Evolutionary conservation across 2,329 filamentous ascomycete genomes (phyloP).

Genomic region (Exophiala sp.): DNA sequence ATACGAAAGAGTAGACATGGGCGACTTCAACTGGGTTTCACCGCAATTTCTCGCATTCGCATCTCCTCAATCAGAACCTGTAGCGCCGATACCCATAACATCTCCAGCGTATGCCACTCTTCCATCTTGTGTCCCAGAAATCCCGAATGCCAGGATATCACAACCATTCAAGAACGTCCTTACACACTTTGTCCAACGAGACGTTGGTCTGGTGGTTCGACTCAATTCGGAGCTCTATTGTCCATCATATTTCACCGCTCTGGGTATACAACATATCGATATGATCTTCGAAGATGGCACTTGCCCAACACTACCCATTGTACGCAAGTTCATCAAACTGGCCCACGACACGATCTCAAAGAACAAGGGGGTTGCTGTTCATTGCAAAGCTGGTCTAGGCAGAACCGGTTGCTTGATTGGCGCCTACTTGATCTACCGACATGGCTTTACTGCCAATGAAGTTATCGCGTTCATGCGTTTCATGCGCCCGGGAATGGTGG

Average conservation of each 20-base stretch:
- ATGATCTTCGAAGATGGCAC: slow-evolving; percentile 99
- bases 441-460: slow-evolving; percentile 96
- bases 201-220: slow-evolving; percentile 89
- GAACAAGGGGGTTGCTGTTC: slow-evolving; percentile 91
- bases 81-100: slow-evolving; percentile 66
- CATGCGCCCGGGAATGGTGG: slow-evolving; percentile 98
- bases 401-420: slow-evolving; percentile 95
- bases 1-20: slow-evolving; percentile 93
- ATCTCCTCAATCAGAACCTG: slow-evolving; percentile 80
- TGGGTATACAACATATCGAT: slow-evolving; percentile 93
- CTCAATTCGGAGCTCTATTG: slow-evolving; percentile 96
- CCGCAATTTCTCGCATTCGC: slow-evolving; percentile 94
- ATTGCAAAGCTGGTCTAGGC: slow-evolving; percentile 96
- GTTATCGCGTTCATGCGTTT: slow-evolving; percentile 98
- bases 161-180: slow-evolving; percentile 94
- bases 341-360: slow-evolving; percentile 92
- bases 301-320: slow-evolving; percentile 82
- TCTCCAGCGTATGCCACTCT: slow-evolving; percentile 72
- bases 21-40: slow-evolving; percentile 99
- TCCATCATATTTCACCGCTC: slow-evolving; percentile 90
- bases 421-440: slow-evolving; percentile 93
- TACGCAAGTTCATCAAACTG: slow-evolving; percentile 89
- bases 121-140: slow-evolving; percentile 70
- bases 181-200: slow-evolving; percentile 78
- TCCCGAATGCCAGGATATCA: slow-evolving; percentile 69